phyloP scores from a whole-genome alignment of 1,284 basidiomycete species.

The Porogramme epimiltina region DNA sequence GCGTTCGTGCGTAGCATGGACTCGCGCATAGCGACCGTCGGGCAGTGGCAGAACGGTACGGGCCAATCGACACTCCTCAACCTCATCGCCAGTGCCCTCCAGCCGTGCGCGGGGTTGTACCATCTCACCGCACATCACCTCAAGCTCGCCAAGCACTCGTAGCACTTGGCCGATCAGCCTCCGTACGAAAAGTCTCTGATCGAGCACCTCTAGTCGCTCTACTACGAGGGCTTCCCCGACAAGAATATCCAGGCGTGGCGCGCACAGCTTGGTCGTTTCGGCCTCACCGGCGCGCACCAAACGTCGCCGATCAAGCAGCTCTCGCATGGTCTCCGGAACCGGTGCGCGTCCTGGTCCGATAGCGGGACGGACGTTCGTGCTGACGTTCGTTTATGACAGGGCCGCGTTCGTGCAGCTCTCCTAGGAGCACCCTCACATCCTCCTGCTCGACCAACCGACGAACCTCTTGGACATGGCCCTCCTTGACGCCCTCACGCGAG shows the following conservation, averaged over 20 bases:
- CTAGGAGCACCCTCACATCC: constrained; percentile 91
- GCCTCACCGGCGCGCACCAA: constrained; percentile 93
- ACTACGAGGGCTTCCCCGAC: constrained; percentile 87
- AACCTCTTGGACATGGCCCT: constrained; percentile 96
- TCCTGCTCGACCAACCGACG: constrained; percentile 88
- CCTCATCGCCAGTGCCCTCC: constrained; percentile 86
- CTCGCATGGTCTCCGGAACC: constrained; percentile 96
- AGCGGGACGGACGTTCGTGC: not conserved
- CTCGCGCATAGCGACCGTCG: constrained; percentile 94
- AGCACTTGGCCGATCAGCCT: constrained; percentile 98
- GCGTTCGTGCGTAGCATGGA: constrained; percentile 72
- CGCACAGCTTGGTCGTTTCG: constrained; percentile 93
- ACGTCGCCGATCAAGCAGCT: constrained; percentile 90
- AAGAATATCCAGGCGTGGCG: constrained; percentile 95
- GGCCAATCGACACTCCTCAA: constrained; percentile 98
- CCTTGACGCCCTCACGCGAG: constrained; percentile 91
- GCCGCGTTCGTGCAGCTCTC: constrained; percentile 92
- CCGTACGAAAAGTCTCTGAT: constrained; percentile 93
- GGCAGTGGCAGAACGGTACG: constrained; percentile 97
- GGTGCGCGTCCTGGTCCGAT: constrained; percentile 46
- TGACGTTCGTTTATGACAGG: constrained; percentile 40
- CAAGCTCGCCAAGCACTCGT: constrained; percentile 97
- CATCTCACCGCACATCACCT: constrained; percentile 86
- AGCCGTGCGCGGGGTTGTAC: constrained; percentile 86
- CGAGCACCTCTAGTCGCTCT: constrained; percentile 90